Evolutionary conservation across 192 early-diverging fungal species (phyloP).

Genomic region (Backusella sp.): DNA sequence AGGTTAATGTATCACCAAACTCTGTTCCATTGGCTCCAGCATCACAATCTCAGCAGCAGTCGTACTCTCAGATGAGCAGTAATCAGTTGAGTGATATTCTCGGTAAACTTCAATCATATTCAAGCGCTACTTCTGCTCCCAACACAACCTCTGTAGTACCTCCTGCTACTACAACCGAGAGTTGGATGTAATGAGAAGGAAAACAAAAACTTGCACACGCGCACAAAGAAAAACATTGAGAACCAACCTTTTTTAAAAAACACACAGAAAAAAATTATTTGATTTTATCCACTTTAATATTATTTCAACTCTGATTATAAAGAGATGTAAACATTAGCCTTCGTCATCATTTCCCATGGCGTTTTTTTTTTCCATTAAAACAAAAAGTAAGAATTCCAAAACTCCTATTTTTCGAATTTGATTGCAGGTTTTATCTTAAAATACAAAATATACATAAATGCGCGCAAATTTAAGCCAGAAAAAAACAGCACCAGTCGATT

Average conservation of each 20-base stretch:
- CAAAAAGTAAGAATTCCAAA: too few relatives aligned
- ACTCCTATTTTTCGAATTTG: too few relatives aligned
- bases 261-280: not conserved
- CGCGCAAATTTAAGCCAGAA: too few relatives aligned
- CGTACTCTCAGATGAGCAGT: not conserved
- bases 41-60: not conserved
- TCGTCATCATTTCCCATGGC: too few relatives aligned
- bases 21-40: not conserved
- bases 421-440: too few relatives aligned
- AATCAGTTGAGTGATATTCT: slow-evolving; percentile 9
- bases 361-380: too few relatives aligned
- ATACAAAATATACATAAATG: too few relatives aligned
- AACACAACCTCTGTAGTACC: not conserved
- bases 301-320: not conserved
- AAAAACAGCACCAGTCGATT: too few relatives aligned
- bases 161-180: slow-evolving; percentile 1
- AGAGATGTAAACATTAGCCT: not conserved
- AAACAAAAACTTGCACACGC: not conserved
- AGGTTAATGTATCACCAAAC: not conserved
- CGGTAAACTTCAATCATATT: slow-evolving; percentile 9
- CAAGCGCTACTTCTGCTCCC: not conserved
- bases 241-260: not conserved
- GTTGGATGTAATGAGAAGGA: not conserved
- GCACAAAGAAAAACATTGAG: not conserved
- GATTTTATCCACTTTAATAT: not conserved